Evolutionary conservation across 441 rosid species (phyloP).

Genomic region (Dalechampia spathulata): DNA sequence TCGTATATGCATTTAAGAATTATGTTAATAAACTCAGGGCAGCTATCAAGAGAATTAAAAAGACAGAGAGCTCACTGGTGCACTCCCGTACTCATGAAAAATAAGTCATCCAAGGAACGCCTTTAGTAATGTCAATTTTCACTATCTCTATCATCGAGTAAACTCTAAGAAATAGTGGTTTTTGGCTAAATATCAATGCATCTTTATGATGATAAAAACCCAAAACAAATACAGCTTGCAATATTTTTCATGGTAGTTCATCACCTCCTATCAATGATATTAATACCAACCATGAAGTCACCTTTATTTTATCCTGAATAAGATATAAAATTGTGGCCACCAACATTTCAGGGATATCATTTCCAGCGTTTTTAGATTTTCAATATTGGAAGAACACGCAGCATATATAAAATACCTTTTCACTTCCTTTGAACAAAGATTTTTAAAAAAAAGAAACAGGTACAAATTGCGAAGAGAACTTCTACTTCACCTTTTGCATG

Average conservation of each 20-base stretch:
- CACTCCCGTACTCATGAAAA: too few species aligned
- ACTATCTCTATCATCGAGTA: too few species aligned
- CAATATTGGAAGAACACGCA: background rate
- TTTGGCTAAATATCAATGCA: too few species aligned
- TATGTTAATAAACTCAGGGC: background rate
- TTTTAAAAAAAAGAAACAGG: background rate
- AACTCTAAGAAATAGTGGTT: too few species aligned
- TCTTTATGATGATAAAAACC: background rate
- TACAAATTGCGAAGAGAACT: background rate
- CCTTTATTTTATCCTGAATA: background rate
- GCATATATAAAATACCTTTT: background rate
- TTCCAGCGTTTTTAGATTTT: background rate
- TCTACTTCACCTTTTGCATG: slow-evolving; percentile 10
- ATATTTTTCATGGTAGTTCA: background rate
- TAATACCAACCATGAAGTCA: background rate
- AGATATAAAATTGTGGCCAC: background rate
- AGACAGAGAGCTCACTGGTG: too few species aligned
- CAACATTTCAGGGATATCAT: background rate
- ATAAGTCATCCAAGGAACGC: too few species aligned
- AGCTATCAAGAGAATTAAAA: background rate
- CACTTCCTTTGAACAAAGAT: background rate
- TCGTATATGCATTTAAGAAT: background rate
- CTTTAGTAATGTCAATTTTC: too few species aligned
- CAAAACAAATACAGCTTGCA: background rate
- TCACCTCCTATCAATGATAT: background rate